Evolutionary conservation across 805 yeast genomes (phyloP), one percentile per base, ranked within the genome.

Genomic region (Starmerella sp.): DNA sequence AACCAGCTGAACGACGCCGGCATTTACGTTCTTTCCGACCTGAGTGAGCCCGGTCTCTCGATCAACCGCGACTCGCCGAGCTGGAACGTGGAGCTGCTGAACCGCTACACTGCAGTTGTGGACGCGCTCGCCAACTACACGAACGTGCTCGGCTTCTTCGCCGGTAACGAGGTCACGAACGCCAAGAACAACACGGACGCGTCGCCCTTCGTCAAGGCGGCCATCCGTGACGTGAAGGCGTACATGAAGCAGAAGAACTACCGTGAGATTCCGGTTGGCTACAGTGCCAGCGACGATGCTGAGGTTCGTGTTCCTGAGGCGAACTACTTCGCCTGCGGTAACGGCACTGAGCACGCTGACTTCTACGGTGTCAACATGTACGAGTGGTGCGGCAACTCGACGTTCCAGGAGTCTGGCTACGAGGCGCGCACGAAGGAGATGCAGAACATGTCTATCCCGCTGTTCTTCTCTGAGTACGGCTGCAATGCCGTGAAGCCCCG

Each of bases 91-190:
- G 79, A 75, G 32, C 75, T 88, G 54, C 85, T 79, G 71, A 73
- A 80, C 56, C 79, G 97, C 68, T 91, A 91, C 74, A 82, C 84
- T 49, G 71, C 76, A 31, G 96, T 91, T 37, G 81, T 93, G 55
- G 97, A 93, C 70, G 73, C 77, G 62, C 79, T 93, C 74, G 79
- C 81, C 56, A 75, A 78, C 63, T 91, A 90, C 72, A 71, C 83
- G 48, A 91, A 91, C 71, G 79, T 87, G 17, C 75, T 91, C 60
- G 98, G 97, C 2, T 90, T 87, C 77, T 90, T 91, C 71, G 97
- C 97, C 32, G 98, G 97, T 58, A 93, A 93, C 71, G 98, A 91
- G 77, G 97, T 93, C 53, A 81, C 91, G 57, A 91, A 90, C 71
- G 88, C 86, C 66, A 54, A 57, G 61, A 73, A 88, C 49, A 90